Evolutionary conservation across 176 grass and related monocot genomes (phyloP), one percentile per base, ranked within the genome.

Genomic region (Elymus sibiricus): DNA sequence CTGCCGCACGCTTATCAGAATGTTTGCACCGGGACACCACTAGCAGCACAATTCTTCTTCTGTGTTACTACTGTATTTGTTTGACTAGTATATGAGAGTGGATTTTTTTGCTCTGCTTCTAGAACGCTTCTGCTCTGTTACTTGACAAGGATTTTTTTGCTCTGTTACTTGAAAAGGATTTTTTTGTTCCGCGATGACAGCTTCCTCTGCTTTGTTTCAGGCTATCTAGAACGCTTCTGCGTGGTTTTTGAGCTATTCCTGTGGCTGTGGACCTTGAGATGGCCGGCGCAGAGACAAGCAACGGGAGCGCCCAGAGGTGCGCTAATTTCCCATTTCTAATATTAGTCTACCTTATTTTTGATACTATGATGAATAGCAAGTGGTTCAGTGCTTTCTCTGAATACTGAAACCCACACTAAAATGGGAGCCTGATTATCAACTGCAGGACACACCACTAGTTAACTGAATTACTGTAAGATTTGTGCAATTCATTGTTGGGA

Each of bases 281-380:
- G 89, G 89, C 89, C 38, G 35, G 37, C 29, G 68, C 47, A 80
- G 85, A 91, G 61, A 35, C 68, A 34, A 91, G 70, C 77, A 60
- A 51, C 21, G 77, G 37, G 69, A 58, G 24, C 49, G 70, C 44
- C 29, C 85, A 87, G 13, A 91, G 89, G 89, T 91, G 28, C 11
- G 77, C 19, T 31, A 70, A 70, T 62, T 62, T 70, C 53, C 26
- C 64, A 64, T 85, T 32, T 86, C 68, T 27, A 42, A 60, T 3
- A 5, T 40, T 12, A 9, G 4, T 32, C 7, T 66, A 3, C 0
- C 3, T 70, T 65, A 9, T 46, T 34, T 11, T 58, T 34, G 5
- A 21, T 34, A 19, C 1, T n/a, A n/a, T n/a, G n/a, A 34, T 0
- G 17, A 80, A 10, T 37, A 14, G 4, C 47, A 44, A 64, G 35